Evolutionary conservation across 352 stramenopile genomes (phyloP), one percentile per base, ranked within the genome.

Genomic region (Pilasporangium apinafurcum): DNA sequence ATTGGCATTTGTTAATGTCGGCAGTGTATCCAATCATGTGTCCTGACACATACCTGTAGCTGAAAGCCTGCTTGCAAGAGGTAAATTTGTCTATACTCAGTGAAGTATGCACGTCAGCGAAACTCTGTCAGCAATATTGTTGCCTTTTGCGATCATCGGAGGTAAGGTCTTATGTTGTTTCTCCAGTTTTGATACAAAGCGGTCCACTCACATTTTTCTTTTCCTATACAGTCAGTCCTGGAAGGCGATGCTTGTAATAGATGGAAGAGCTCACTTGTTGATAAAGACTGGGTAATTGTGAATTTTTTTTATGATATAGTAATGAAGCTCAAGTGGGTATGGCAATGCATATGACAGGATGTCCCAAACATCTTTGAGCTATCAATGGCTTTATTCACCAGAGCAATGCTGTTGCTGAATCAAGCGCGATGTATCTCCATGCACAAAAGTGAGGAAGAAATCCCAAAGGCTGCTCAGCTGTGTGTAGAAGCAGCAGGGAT

Each of bases 291-390:
- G 24, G 21, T 27, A 10, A 4, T 7, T 14, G 3, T 12, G 5
- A 2, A 5, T 40, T 12, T n/a, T n/a, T n/a, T n/a, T n/a, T n/a
- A 44, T 27, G 26, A n/a, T 20, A n/a, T 4, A 22, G 32, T 3
- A 18, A n/a, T 37, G 32, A 37, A 14, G 1, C 12, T 16, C 8
- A 3, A 10, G 2, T 29, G 5, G 17, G 3, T 42, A 22, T 41
- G 10, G 10, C 10, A 6, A 10, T 13, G 18, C 12, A 13, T 32
- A 6, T 35, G 21, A 29, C 41, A 65, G 56, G 42, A 57, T 4
- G 56, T 73, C 8, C 48, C 59, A 16, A 18, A 67, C 7, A 32
- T 51, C 9, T 64, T 67, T 45, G 65, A 72, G 16, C 45, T 65
- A 17, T 51, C 65, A 18, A 73, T 72, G 61, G 48, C 53, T 16